These are phyloP conservation scores for Amphicarpaea edgeworthii DNA, from an alignment of 306 rosid species.

Conservation along the genomic window DNA sequence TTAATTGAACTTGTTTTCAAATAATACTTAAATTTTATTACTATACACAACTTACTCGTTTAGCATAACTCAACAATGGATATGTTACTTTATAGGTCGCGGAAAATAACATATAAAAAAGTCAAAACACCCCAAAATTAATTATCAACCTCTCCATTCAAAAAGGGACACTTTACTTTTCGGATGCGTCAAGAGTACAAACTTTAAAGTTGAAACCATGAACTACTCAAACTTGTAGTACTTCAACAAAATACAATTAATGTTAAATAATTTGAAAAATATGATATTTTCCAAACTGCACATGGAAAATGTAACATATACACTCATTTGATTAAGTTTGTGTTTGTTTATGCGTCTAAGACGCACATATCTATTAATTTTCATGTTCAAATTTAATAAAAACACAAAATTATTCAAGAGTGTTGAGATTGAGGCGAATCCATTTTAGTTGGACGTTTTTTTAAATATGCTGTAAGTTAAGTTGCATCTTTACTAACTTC, in stretches of 20 bases:
- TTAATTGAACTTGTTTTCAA: neutral
- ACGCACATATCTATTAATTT: too few species aligned
- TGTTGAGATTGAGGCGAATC: too few species aligned
- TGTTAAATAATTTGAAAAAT: neutral
- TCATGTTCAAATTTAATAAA: too few species aligned
- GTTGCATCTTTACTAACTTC: too few species aligned
- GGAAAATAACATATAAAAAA: neutral
- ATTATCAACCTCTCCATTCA: neutral
- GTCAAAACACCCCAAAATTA: slow-evolving; percentile 8
- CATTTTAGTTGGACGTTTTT: too few species aligned
- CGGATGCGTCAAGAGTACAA: slow-evolving; percentile 2
- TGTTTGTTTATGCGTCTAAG: too few species aligned
- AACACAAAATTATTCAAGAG: too few species aligned
- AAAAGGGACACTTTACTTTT: neutral
- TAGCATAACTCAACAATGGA: neutral
- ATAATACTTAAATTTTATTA: neutral
- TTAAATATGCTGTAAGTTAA: too few species aligned
- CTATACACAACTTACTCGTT: neutral
- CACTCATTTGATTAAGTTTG: too few species aligned
- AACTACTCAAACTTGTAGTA: neutral
- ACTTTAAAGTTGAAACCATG: neutral
- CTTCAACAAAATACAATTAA: neutral
- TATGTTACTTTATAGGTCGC: neutral
- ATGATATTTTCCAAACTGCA: neutral
- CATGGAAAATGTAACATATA: neutral